Conservation (phyloP, 192 early-diverging fungal genomes). For the Endogone sp. region DNA sequence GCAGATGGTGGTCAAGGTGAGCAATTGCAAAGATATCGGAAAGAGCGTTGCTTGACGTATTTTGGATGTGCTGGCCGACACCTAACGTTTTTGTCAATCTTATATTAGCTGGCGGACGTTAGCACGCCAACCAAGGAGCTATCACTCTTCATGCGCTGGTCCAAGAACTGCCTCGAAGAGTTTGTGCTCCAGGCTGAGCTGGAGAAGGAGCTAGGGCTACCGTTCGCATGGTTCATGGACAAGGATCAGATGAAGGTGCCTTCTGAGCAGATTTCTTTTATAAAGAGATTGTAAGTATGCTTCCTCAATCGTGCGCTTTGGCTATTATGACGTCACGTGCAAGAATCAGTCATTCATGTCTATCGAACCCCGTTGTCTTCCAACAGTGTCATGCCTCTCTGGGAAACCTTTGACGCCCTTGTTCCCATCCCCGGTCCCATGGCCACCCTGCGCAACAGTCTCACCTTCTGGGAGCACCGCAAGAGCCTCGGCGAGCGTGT, state of each 20-base stretch:
- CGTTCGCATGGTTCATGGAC: not conserved
- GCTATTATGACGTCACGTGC: no score
- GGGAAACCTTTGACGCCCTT: not conserved
- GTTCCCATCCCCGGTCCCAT: not conserved
- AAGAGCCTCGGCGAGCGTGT: not conserved
- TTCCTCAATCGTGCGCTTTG: no score
- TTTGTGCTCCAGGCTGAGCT: not conserved
- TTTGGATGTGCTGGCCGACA: no score
- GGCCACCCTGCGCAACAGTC: not conserved
- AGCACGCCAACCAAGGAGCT: not conserved
- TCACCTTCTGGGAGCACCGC: not conserved
- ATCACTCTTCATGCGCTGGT: not conserved
- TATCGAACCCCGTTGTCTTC: not conserved
- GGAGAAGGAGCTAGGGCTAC: not conserved
- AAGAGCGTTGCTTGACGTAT: no score
- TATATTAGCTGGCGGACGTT: not conserved
- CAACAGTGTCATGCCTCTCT: not conserved
- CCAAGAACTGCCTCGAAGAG: not conserved
- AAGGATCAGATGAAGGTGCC: not conserved
- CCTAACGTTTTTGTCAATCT: no score
- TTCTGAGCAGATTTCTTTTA: not conserved
- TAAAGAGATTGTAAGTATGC: not conserved
- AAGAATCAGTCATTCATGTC: not conserved
- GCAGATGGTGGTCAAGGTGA: not conserved
- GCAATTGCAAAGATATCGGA: not conserved